A percentile compares a stretch with the other conserved stretches of the same genome.
These are phyloP conservation scores for Tricholoma flavovirens DNA, from an alignment of 768 basidiomycete genomes.

Conservation along the genomic window DNA sequence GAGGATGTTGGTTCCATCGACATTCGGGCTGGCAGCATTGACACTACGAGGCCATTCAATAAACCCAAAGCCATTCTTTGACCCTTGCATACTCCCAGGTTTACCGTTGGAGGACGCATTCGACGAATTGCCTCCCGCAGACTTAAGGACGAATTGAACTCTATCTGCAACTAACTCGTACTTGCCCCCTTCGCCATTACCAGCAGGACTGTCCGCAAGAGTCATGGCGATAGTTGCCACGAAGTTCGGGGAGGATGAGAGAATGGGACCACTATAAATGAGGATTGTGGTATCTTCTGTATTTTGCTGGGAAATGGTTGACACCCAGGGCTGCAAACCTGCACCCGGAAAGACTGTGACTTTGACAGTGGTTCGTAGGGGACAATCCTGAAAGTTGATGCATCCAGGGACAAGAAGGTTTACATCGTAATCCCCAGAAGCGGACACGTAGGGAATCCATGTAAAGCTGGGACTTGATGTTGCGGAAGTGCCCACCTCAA, in stretches of 20 bases:
- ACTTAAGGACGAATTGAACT: slow-evolving; percentile 73
- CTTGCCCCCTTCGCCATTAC: slow-evolving; percentile 56
- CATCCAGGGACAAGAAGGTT: slow-evolving; percentile 89
- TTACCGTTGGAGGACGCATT: slow-evolving; percentile 26
- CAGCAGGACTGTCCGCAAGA: slow-evolving; percentile 59
- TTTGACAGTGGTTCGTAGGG: slow-evolving; percentile 70
- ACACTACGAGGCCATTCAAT: slow-evolving; percentile 75
- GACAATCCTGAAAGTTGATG: slow-evolving; percentile 72
- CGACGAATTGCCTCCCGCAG: slow-evolving; percentile 41
- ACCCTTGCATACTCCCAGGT: slow-evolving; percentile 24
- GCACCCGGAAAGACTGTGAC: slow-evolving; percentile 79
- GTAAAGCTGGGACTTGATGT: slow-evolving; percentile 72
- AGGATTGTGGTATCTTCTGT: slow-evolving; percentile 49
- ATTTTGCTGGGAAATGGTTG: slow-evolving; percentile 71
- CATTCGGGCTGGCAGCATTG: slow-evolving; percentile 25
- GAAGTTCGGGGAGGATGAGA: slow-evolving; percentile 69
- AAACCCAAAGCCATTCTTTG: slow-evolving; percentile 68
- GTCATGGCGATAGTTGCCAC: slow-evolving; percentile 71
- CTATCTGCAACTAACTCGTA: slow-evolving; percentile 84
- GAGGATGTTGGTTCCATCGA: slow-evolving; percentile 58
- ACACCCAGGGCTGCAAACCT: slow-evolving; percentile 56
- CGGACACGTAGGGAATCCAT: slow-evolving; percentile 90
- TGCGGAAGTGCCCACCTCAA: slow-evolving; percentile 58
- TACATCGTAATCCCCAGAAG: slow-evolving; percentile 80
- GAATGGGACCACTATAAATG: slow-evolving; percentile 80